Conservation (phyloP, 441 rosid species). For the Biscutella auriculata region DNA sequence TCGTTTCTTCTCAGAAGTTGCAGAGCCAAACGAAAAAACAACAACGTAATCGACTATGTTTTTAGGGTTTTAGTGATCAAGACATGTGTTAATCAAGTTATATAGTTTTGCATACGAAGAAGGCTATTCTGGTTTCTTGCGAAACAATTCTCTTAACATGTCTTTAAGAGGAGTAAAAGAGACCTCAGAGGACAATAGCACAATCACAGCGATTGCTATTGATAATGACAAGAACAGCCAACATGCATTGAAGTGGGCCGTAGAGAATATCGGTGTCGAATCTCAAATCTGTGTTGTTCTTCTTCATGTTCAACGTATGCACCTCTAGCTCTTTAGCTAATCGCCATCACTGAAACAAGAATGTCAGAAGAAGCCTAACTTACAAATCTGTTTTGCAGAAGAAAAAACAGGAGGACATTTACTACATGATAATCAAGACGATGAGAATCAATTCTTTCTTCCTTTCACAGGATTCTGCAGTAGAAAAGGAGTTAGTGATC, state of each 20-base stretch:
- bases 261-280: constrained; percentile 32
- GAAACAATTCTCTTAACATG: constrained; percentile 16
- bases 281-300: constrained; percentile 30
- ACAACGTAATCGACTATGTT: not conserved
- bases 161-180: constrained; percentile 8
- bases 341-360: not conserved
- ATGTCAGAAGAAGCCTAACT: not conserved
- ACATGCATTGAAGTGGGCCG: constrained; percentile 59
- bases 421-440: constrained; percentile 26
- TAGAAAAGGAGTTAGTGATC: constrained; percentile 51
- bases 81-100: not conserved
- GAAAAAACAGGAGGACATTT: constrained; percentile 27
- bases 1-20: not conserved
- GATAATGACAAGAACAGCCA: constrained; percentile 64
- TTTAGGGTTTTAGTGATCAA: not conserved
- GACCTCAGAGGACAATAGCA: not conserved
- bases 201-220: constrained; percentile 40
- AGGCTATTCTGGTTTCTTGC: constrained; percentile 7
- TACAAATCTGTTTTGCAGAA: constrained; percentile 20
- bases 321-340: not conserved
- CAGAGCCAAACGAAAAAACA: constrained; percentile 3
- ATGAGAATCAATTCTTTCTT: constrained; percentile 36
- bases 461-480: constrained; percentile 57
- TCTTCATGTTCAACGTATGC: constrained; percentile 40
- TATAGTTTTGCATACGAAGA: not conserved